Percentiles rank a stretch among this genome's conserved stretches.
phyloP scores from a whole-genome alignment of 805 yeast genomes.

The Ogataea kodamae region DNA sequence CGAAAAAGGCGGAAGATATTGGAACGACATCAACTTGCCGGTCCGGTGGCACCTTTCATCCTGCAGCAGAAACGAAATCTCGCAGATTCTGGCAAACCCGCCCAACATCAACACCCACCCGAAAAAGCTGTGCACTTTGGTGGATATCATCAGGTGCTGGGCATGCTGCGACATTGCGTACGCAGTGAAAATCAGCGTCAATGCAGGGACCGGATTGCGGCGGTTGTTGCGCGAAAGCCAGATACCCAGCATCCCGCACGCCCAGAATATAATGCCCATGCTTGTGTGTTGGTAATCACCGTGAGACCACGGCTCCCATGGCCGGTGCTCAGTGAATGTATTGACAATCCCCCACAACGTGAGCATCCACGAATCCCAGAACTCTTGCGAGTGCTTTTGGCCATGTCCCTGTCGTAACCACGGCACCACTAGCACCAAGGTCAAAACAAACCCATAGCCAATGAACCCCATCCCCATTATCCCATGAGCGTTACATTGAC shows the following conservation, averaged over 20 bases:
- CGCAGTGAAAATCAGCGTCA: slow-evolving; percentile 83
- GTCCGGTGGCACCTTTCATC: slow-evolving; percentile 47
- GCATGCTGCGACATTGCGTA: slow-evolving; percentile 92
- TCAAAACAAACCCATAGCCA: slow-evolving; percentile 68
- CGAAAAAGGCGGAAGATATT: slow-evolving; percentile 81
- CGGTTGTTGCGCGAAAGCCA: slow-evolving; percentile 64
- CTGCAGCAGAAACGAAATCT: slow-evolving; percentile 69
- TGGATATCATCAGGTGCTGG: slow-evolving; percentile 71
- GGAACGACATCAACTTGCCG: slow-evolving; percentile 63
- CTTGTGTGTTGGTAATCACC: slow-evolving; percentile 95
- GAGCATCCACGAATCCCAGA: slow-evolving; percentile 77
- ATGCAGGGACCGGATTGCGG: slow-evolving; percentile 75
- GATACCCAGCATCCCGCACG: slow-evolving; percentile 85
- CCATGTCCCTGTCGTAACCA: slow-evolving; percentile 59
- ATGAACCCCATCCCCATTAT: slow-evolving; percentile 93
- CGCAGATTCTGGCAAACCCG: slow-evolving; percentile 72
- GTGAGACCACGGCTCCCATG: slow-evolving; percentile 90
- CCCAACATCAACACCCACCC: slow-evolving; percentile 78
- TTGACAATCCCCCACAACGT: slow-evolving; percentile 89
- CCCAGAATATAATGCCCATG: slow-evolving; percentile 97
- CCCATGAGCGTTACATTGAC: slow-evolving; percentile 96
- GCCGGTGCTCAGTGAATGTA: slow-evolving; percentile 91
- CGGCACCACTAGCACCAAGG: slow-evolving; percentile 65
- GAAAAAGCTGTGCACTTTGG: slow-evolving; percentile 84
- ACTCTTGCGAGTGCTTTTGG: slow-evolving; percentile 66